phyloP scores from a whole-genome alignment of 257 asterid genomes.

The Catharanthus roseus region DNA sequence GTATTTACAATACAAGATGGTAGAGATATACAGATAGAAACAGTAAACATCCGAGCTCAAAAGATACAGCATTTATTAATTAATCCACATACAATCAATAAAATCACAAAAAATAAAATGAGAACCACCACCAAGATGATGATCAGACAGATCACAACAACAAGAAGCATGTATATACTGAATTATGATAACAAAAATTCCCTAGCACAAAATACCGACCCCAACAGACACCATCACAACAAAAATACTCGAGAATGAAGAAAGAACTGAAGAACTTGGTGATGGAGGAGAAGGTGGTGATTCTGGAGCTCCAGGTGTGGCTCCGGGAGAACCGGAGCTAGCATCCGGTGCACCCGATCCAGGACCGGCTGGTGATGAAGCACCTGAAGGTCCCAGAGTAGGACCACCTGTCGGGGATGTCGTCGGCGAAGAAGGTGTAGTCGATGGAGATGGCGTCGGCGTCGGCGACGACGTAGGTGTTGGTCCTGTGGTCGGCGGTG shows the following conservation, averaged over 20 bases:
- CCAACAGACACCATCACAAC: conserved; percentile 5
- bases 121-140: background rate
- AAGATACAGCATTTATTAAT: conserved; percentile 1
- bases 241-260: background rate
- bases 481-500: conserved; percentile 3
- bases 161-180: background rate
- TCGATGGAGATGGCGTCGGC: background rate
- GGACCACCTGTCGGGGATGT: background rate
- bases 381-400: background rate
- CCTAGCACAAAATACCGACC: conserved; percentile 11
- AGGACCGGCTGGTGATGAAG: background rate
- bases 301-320: background rate
- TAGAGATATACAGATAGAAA: background rate
- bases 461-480: conserved; percentile 19
- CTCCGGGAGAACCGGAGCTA: background rate
- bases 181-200: conserved; percentile 2
- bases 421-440: background rate
- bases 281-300: conserved; percentile 12
- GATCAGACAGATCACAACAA: background rate
- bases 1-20: no score
- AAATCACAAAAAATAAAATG: background rate
- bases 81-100: background rate
- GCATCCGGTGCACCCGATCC: background rate
- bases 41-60: conserved; percentile 2
- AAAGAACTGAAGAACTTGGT: conserved; percentile 5